Evolutionary conservation across 2,329 filamentous ascomycete species (phyloP).

Genomic region (Aspergillus brasiliensis): DNA sequence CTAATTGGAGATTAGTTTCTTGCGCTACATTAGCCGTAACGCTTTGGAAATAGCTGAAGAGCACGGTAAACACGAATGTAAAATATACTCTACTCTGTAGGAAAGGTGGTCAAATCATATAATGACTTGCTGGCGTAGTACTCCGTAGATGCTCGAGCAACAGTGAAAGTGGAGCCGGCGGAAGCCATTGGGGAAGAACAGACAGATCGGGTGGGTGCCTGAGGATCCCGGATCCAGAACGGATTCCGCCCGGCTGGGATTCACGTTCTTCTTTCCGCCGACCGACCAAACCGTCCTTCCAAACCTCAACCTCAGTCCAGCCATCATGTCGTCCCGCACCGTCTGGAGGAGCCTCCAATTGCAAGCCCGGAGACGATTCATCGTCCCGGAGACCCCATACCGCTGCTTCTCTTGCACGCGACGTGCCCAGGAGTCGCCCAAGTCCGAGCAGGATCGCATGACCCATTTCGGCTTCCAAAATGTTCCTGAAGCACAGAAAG

Average conservation of each 20-base stretch:
- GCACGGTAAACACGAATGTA: no score
- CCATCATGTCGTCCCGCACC: constrained; percentile 37
- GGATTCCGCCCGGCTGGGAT: neutral
- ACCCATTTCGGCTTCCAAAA: constrained; percentile 94
- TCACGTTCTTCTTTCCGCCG: constrained; percentile 1
- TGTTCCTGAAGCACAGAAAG: constrained; percentile 77
- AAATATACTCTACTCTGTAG: no score
- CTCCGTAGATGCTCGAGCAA: neutral
- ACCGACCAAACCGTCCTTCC: neutral
- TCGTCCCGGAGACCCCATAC: constrained; percentile 36
- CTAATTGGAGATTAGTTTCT: no score
- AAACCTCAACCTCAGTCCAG: neutral
- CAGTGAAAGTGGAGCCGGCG: neutral
- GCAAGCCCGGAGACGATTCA: constrained; percentile 33
- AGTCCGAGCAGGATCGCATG: constrained; percentile 53
- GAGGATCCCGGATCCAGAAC: neutral
- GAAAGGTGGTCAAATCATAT: neutral
- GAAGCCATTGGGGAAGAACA: neutral
- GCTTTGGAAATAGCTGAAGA: neutral
- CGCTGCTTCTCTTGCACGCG: constrained; percentile 56
- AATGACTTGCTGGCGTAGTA: neutral
- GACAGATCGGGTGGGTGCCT: neutral
- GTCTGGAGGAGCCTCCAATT: constrained; percentile 41
- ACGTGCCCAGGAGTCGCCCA: constrained; percentile 41
- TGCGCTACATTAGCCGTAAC: neutral